Base-by-base conservation (phyloP, 306 rosid genomes). In the Quercus aquifolioides region DNA sequence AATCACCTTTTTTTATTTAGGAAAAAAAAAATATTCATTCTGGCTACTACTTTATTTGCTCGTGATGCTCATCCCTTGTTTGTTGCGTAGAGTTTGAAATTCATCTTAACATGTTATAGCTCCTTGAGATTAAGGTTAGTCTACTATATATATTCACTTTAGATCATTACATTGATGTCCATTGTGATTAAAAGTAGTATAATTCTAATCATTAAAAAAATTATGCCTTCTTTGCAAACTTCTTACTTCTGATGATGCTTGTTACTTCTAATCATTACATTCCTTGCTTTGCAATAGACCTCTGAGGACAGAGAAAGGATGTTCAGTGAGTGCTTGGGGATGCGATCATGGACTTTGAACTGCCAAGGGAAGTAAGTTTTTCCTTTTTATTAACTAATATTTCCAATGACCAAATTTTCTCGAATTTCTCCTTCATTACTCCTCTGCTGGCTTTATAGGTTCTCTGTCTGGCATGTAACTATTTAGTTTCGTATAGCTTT, bases 321-420 rank as follows among this genome's bases (percentile, higher is more conserved):
- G 84, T 90, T 78, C 81, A 86, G 60, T 87, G 92, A 75, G 79
- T 89, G 58, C 83, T 95, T 33, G 98, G 86, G 71, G 94, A 95
- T 79, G 97, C 94, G 79, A 93, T 76, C 90, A 90, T 88, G 89
- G 99, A 95, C 81, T 95, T 96, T 71, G 98, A 95, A 19, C 87
- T 95, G 67, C 91, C 94, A 65, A 87, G 78, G 6, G 82, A 93
- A 87, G 99, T 95, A 90, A 67, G 90, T 58, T 38, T 25, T 26
- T 70, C 75, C 20, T 30, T 71, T 75, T 76, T 67, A 71, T 41
- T 60, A 64, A 51, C 19, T 81, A 75, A 43, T 68, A 30, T 58
- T 65, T 21, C 28, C 55, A 19, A 28, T 63, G 33, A 23, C 76
- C 67, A 19, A 52, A 73, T 35, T 82, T 75, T 49, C 33, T 73